Percentiles rank a stretch among this genome's conserved stretches.
Conservation (phyloP, 306 rosid genomes). For the Spatholobus suberectus region DNA sequence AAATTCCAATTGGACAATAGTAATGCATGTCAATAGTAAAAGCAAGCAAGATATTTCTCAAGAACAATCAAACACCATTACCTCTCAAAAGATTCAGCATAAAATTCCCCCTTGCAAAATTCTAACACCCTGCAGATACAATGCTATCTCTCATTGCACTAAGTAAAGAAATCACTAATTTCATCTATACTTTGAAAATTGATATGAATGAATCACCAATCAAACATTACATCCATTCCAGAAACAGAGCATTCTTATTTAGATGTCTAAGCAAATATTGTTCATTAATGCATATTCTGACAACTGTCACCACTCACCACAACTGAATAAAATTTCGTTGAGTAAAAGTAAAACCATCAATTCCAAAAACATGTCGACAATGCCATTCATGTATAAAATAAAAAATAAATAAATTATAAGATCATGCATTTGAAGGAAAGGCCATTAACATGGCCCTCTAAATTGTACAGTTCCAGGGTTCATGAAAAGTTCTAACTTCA, state of each 20-base stretch:
- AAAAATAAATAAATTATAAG: not conserved
- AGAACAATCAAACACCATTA: constrained; percentile 27
- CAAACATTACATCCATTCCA: not conserved
- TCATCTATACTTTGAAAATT: constrained; percentile 4
- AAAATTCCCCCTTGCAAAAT: constrained; percentile 6
- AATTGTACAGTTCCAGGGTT: not conserved
- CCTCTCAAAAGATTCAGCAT: not conserved
- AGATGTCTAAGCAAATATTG: constrained; percentile 25
- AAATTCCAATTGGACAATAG: constrained; percentile 23
- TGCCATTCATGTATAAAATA: not conserved
- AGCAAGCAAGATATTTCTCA: constrained; percentile 27
- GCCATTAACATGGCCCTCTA: not conserved
- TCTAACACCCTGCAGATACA: constrained; percentile 30
- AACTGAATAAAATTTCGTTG: constrained; percentile 11
- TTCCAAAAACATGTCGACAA: constrained; percentile 4
- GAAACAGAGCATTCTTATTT: constrained; percentile 3
- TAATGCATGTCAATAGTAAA: constrained; percentile 12
- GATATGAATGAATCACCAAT: constrained; percentile 24
- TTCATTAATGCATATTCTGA: constrained; percentile 24
- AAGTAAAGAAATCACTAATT: constrained; percentile 30
- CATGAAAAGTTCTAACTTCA: not conserved
- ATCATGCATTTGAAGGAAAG: constrained; percentile 29
- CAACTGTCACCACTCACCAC: constrained; percentile 9
- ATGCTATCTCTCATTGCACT: constrained; percentile 19
- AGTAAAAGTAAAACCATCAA: constrained; percentile 19